Base-by-base conservation (phyloP, 179 eudicot species). In the Beta corolliflora region DNA sequence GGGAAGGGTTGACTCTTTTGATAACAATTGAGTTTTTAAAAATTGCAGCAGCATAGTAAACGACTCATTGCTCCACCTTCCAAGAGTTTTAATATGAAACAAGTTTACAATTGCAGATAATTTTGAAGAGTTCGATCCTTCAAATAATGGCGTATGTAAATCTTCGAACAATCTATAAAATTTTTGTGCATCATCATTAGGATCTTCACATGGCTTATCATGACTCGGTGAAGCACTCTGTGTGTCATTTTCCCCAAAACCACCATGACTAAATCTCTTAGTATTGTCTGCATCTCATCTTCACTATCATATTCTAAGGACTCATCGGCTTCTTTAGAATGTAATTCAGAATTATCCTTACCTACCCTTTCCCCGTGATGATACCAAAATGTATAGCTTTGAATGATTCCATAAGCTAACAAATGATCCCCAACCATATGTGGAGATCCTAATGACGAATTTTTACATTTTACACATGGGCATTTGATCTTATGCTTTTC, bases 331-430 rank as follows among this genome's bases (percentile, higher is more conserved):
- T 7, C 50, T 44, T 70, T n/a, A 45, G 19, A 12, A 5, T 13
- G 54, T 52, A 3, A 52, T 11, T 52, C 55, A 52, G 12, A 70
- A 5, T 15, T 11, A 70, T 48, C 21, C 12, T 70, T 25, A 70
- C 73, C 73, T 44, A 18, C 19, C 55, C 55, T 70, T 44, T 70
- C 73, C 9, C 73, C 73, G 16, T 70, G 73, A 45, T 70, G 52
- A 70, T 15, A 70, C 73, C 73, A 70, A 70, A 70, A 45, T 3
- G 54, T 70, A 11, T 70, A 70, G 16, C 73, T 46, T 16, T 19
- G 21, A 70, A 70, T 45, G 55, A 70, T 70, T 19, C 73, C 73
- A 45, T 70, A 70, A 7, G 53, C 25, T 45, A 8, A 14, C 11
- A 70, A 70, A 70, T 70, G 73, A 16, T 70, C 73, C 50, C 19